Evolutionary conservation across 176 grass and related monocot genomes (phyloP), one percentile per base, ranked within the genome.

Genomic region (Raddia distichophylla): DNA sequence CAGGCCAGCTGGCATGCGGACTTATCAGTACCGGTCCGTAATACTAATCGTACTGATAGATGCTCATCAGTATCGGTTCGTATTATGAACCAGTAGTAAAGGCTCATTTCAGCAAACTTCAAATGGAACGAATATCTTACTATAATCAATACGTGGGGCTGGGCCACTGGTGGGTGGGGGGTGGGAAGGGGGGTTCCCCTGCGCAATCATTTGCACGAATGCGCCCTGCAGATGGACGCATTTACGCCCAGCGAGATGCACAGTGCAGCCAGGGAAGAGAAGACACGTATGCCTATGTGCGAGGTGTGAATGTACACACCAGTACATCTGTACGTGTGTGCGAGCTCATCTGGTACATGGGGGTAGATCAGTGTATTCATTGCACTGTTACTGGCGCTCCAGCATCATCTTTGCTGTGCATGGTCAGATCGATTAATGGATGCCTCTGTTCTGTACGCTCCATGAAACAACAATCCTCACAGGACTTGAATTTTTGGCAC

Each of bases 201-300:
- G 19, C 49, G 50, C 76, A 80, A 80, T 86, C 84, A 80, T 74
- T 59, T 67, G 84, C 59, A 67, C 49, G 10, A 57, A 74, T 18
- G 19, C 35, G 18, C 67, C 10, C 75, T 65, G 83, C 57, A 57
- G 75, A 58, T 16, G 82, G 75, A 60, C 10, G 14, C 81, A 62
- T 71, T 61, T 47, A 64, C 4, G 48, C 55, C 17, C 16, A 8
- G 34, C 32, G 13, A 54, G 40, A n/a, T 19, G 61, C 53, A 59
- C 64, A 43, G 5, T 50, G 62, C 53, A 17, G 35, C 60, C 49
- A 18, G 37, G 37, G 37, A 40, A 27, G 27, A 47, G 22, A 58
- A 34, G 14, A 35, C 44, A 47, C 4, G 33, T 10, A 33, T 18
- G 42, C 37, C 1, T 43, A 11, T 16, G 49, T 27, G 27, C 0